Evolutionary conservation across 1,284 basidiomycete species (phyloP).

Genomic region (Ganoderma multipileum): DNA sequence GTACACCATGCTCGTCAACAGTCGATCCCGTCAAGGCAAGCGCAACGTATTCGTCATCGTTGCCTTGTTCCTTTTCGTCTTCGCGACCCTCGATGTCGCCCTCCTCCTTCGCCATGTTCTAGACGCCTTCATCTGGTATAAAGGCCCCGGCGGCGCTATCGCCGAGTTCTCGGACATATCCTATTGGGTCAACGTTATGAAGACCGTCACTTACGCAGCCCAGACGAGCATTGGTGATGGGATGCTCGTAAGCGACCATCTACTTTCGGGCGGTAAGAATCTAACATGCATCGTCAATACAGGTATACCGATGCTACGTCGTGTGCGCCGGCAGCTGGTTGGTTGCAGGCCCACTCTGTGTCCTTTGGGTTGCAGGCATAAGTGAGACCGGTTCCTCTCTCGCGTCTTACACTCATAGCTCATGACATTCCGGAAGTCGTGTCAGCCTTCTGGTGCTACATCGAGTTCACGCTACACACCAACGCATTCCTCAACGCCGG

Average conservation of each 20-base stretch:
- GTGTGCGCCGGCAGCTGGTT: conserved; percentile 30
- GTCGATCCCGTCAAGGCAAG: background rate
- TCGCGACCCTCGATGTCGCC: conserved; percentile 35
- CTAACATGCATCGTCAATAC: background rate
- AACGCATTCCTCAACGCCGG: conserved; percentile 6
- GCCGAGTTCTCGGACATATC: conserved; percentile 35
- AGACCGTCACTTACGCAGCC: conserved; percentile 23
- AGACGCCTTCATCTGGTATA: conserved; percentile 36
- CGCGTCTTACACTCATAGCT: background rate
- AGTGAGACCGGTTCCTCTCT: background rate
- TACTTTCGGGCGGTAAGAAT: background rate
- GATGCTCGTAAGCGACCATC: conserved; percentile 32
- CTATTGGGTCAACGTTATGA: conserved; percentile 38
- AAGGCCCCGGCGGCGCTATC: conserved; percentile 33
- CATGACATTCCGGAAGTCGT: background rate
- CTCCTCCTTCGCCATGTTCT: conserved; percentile 37
- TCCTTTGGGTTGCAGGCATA: conserved; percentile 9
- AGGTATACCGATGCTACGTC: conserved; percentile 41
- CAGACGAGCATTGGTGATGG: conserved; percentile 37
- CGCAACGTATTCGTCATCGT: background rate
- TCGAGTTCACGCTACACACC: conserved; percentile 5
- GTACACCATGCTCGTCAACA: background rate
- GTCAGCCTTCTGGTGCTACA: background rate
- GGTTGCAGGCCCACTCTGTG: conserved; percentile 9
- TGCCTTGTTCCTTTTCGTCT: background rate